phyloP scores from a whole-genome alignment of 352 stramenopile genomes.

The Chrysophaeum taylorii region DNA sequence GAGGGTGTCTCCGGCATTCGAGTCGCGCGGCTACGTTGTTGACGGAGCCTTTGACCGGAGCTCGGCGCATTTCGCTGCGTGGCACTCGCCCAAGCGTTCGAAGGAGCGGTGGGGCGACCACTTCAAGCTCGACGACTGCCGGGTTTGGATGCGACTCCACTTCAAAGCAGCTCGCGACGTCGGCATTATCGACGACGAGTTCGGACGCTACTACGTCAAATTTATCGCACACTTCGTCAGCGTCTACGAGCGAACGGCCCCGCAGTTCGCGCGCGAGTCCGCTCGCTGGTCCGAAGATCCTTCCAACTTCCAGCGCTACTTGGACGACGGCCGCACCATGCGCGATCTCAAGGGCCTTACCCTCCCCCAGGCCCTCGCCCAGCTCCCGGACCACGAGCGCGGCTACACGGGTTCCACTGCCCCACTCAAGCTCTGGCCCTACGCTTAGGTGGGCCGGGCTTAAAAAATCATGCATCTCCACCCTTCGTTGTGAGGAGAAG shows the following conservation, averaged over 20 bases:
- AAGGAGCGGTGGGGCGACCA: slow-evolving; percentile 35
- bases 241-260: slow-evolving; percentile 42
- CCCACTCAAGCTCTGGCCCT: neutral
- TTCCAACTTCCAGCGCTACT: slow-evolving; percentile 39
- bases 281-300: slow-evolving; percentile 40
- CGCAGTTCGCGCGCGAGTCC: slow-evolving; percentile 40
- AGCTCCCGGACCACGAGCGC: slow-evolving; percentile 32
- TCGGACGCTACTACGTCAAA: slow-evolving; percentile 45
- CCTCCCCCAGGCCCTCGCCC: slow-evolving; percentile 20
- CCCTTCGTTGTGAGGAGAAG: too few relatives aligned
- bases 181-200: slow-evolving; percentile 35
- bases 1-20: slow-evolving; percentile 22
- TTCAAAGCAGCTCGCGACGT: slow-evolving; percentile 48
- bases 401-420: neutral
- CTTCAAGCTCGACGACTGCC: slow-evolving; percentile 47
- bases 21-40: slow-evolving; percentile 20
- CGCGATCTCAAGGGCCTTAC: slow-evolving; percentile 34
- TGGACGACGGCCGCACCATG: slow-evolving; percentile 37
- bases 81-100: slow-evolving; percentile 40
- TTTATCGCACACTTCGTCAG: slow-evolving; percentile 52
- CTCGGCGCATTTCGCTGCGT: slow-evolving; percentile 44
- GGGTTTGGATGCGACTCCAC: slow-evolving; percentile 56
- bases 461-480: too few relatives aligned
- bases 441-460: too few relatives aligned
- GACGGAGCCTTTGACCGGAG: slow-evolving; percentile 38